Percentiles rank a stretch among this genome's conserved stretches.
Conservation (phyloP, 495 filamentous ascomycete species). For the Elasticomyces elasticus region DNA sequence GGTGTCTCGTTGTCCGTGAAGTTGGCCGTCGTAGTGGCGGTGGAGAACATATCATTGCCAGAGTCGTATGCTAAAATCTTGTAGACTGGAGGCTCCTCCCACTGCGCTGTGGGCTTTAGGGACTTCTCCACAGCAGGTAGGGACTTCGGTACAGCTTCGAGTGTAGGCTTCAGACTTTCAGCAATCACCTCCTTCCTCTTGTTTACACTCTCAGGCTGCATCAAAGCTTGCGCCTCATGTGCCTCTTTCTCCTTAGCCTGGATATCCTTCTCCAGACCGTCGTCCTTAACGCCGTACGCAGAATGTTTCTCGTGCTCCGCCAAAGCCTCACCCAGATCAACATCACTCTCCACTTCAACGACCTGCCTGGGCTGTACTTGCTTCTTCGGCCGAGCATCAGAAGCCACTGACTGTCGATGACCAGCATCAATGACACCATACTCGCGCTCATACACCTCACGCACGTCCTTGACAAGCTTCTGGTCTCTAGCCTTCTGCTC, state of each 20-base stretch:
- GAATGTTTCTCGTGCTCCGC: constrained; percentile 16
- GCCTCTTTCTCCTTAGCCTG: constrained; percentile 12
- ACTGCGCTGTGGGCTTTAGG: not conserved
- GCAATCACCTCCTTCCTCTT: not conserved
- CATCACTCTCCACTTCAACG: constrained; percentile 17
- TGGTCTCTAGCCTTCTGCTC: constrained; percentile 26
- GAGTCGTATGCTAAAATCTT: constrained; percentile 67
- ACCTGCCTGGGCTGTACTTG: not conserved
- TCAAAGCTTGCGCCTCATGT: constrained; percentile 4
- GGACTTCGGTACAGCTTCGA: not conserved
- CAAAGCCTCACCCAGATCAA: constrained; percentile 19
- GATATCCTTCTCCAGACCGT: constrained; percentile 9
- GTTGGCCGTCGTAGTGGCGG: constrained; percentile 50
- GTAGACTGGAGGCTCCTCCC: constrained; percentile 42
- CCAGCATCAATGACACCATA: constrained; percentile 38
- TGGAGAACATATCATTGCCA: constrained; percentile 47
- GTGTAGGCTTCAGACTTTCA: not conserved
- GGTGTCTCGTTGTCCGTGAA: constrained; percentile 31
- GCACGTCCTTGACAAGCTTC: constrained; percentile 33
- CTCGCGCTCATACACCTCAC: constrained; percentile 37
- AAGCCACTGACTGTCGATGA: constrained; percentile 27
- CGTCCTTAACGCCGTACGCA: not conserved
- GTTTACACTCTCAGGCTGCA: not conserved
- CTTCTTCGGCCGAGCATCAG: not conserved
- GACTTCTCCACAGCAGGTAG: not conserved